Conservation (phyloP, 2,329 filamentous ascomycete genomes). For the Colletotrichum sp. region DNA sequence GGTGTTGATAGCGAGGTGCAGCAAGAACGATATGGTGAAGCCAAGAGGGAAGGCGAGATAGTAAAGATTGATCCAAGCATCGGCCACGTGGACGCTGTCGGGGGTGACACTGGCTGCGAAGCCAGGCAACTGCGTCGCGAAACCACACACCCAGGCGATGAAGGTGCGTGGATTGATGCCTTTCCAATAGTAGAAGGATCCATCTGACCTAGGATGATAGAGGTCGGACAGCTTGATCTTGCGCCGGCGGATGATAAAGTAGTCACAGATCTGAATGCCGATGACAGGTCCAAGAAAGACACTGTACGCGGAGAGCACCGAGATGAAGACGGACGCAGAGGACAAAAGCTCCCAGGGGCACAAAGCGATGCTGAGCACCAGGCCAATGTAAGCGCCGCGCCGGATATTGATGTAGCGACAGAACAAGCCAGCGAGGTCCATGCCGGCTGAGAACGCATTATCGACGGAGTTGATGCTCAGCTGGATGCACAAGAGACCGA, state of each 20-base stretch:
- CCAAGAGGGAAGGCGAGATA: conserved; percentile 16
- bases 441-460: conserved; percentile 46
- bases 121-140: conserved; percentile 21
- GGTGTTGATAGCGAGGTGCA: conserved; percentile 8
- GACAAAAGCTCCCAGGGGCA: conserved; percentile 58
- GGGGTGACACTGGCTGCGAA: conserved; percentile 16
- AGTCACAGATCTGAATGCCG: conserved; percentile 42
- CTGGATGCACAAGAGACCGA: conserved; percentile 20
- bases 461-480: conserved; percentile 22
- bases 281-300: conserved; percentile 42
- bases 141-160: conserved; percentile 44
- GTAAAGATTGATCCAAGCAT: conserved; percentile 6
- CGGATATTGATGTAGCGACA: conserved; percentile 61
- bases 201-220: conserved; percentile 36
- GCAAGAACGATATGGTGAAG: conserved; percentile 9
- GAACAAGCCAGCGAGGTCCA: conserved; percentile 58
- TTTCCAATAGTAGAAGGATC: conserved; percentile 44
- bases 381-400: conserved; percentile 54
- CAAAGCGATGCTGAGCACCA: conserved; percentile 46
- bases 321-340: conserved; percentile 38
- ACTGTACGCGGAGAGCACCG: conserved; percentile 38
- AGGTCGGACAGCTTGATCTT: conserved; percentile 41
- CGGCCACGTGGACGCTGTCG: neutral
- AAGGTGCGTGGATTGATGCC: conserved; percentile 40
- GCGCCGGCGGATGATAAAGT: conserved; percentile 33